These are phyloP conservation scores for Aspergillus thermomutatus DNA, from an alignment of 2,329 filamentous ascomycete genomes.

Conservation along the genomic window DNA sequence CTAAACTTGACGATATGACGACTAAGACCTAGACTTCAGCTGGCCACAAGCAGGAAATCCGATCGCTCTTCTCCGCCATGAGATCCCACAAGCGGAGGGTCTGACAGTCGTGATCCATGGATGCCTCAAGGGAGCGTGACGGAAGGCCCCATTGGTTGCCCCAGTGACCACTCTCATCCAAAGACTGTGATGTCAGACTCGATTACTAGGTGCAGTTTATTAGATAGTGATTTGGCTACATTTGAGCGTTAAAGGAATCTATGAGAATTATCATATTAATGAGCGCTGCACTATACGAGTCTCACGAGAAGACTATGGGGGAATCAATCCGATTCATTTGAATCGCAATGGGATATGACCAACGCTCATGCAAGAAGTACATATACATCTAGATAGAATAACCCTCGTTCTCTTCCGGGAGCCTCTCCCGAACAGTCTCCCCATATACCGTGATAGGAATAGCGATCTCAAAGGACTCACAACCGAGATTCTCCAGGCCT, in stretches of 20 bases:
- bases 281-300: background rate
- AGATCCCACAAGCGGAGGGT: slow-evolving; percentile 3
- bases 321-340: background rate
- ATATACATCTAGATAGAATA: slow-evolving; percentile 33
- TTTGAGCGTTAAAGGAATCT: background rate
- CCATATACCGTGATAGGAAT: slow-evolving; percentile 80
- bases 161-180: slow-evolving; percentile 9
- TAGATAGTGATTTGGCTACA: background rate
- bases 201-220: background rate
- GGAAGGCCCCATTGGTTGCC: slow-evolving; percentile 9
- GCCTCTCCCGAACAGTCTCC: slow-evolving; percentile 46
- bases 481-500: slow-evolving; percentile 71
- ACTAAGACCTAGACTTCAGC: background rate
- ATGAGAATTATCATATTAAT: background rate
- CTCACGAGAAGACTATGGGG: background rate
- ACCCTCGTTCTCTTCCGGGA: slow-evolving; percentile 39
- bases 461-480: slow-evolving; percentile 86
- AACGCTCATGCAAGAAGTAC: background rate
- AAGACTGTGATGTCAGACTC: background rate
- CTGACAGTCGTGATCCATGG: slow-evolving; percentile 8
- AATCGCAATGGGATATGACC: background rate
- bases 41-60: background rate
- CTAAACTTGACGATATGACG: background rate
- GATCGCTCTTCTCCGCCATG: slow-evolving; percentile 4
- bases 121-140: slow-evolving; percentile 1